Base-by-base conservation (phyloP, 2,329 filamentous ascomycete genomes). In the Nothopassalora personata region DNA sequence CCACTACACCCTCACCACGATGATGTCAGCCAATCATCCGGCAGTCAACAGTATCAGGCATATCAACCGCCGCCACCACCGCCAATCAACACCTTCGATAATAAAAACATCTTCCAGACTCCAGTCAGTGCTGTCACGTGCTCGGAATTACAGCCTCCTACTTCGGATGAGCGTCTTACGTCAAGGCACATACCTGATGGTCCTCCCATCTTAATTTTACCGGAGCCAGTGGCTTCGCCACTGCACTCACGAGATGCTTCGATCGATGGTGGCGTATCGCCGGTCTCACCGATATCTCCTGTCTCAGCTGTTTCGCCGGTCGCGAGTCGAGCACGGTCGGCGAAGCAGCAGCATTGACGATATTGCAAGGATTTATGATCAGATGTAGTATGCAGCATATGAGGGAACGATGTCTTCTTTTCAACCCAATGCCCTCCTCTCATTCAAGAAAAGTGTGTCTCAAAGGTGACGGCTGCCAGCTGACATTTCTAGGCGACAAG, bases 251-350 rank as follows among this genome's bases (percentile, higher is more conserved):
- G 53, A n/a, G 62, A 60, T 15, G 57, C 39, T 23, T 61, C 57
- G 19, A 60, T 60, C 27, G 48, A 49, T 34, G 51, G 34, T 36
- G 54, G 54, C 13, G 57, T 47, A 23, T 64, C 62, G n/a, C 59
- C 62, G 10, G 57, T 57, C 28, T 64, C 62, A 31, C 60, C 59
- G 11, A 54, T 64, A 9, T 62, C 60, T 23, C 48, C 58, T 15
- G 45, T 63, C 18, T 63, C 61, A 45, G 58, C 59, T 47, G 56
- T 57, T 19, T 58, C 55, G 48, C 57, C 48, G 19, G 46, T 54
- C 28, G 56, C 23, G 18, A 62, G 57, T 55, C 60, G 57, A 7
- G 43, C 55, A 13, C 55, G 54, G 3, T 60, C 62, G 15, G 46
- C 33, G 48, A 59, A 55, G 31, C 36, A 47, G 39, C 19, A 33